phyloP scores from a whole-genome alignment of 1,284 basidiomycete species.

The Tylopilus sp. region DNA sequence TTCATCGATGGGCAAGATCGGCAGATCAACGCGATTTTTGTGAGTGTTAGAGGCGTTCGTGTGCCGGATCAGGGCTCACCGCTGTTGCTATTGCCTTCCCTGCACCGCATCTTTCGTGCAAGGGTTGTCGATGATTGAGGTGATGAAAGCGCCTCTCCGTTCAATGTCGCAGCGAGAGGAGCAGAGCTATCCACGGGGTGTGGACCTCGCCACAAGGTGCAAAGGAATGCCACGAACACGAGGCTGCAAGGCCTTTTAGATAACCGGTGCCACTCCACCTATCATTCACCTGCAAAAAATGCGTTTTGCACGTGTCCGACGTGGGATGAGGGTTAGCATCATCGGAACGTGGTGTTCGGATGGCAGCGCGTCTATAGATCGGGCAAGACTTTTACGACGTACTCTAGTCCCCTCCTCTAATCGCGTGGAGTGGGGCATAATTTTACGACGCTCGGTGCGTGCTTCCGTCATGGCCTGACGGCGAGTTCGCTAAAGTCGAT shows the following conservation, averaged over 20 bases:
- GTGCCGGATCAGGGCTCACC: conserved; percentile 14
- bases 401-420: background rate
- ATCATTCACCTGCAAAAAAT: conserved; percentile 21
- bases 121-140: too few relatives aligned
- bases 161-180: conserved; percentile 1
- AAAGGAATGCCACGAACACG: conserved; percentile 21
- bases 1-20: conserved; percentile 18
- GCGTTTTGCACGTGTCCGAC: conserved; percentile 25
- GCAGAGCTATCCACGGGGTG: background rate
- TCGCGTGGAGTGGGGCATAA: background rate
- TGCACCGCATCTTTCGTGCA: conserved; percentile 18
- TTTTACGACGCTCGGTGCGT: background rate
- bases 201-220: conserved; percentile 9
- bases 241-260: conserved; percentile 26
- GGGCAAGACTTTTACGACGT: background rate
- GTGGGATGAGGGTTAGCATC: conserved; percentile 6
- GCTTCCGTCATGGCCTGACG: background rate
- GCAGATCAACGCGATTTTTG: conserved; percentile 11
- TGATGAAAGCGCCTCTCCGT: background rate
- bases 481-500: background rate
- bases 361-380: conserved; percentile 15
- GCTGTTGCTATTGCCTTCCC: conserved; percentile 23
- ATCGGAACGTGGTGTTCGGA: background rate
- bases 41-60: background rate
- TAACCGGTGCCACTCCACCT: conserved; percentile 18